These are phyloP conservation scores for Boletus huronensis DNA, from an alignment of 768 basidiomycete genomes.

Conservation along the genomic window DNA sequence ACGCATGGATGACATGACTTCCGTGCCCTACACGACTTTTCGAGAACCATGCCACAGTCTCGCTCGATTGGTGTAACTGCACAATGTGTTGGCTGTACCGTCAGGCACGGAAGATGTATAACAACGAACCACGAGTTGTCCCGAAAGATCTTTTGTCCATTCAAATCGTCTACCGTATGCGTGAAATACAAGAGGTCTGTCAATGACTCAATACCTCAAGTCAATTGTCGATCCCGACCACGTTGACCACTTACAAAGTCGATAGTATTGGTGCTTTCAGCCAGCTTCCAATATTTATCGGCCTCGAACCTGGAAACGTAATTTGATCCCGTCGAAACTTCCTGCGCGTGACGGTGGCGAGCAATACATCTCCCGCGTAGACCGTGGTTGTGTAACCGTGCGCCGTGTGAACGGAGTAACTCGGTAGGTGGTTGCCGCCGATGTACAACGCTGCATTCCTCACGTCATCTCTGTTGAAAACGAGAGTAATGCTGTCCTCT, in stretches of 20 bases:
- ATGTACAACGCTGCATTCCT: conserved; percentile 6
- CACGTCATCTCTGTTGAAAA: conserved; percentile 16
- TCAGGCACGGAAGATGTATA: not conserved
- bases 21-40: not conserved
- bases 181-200: conserved; percentile 12
- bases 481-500: not conserved
- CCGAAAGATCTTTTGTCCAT: conserved; percentile 1
- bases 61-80: conserved; percentile 11
- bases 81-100: not conserved
- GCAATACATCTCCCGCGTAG: not conserved
- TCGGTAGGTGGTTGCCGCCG: not conserved
- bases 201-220: not conserved
- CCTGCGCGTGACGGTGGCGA: conserved; percentile 16
- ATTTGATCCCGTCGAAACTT: conserved; percentile 10
- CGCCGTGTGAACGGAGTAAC: conserved; percentile 13
- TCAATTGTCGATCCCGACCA: not conserved
- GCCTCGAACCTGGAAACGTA: conserved; percentile 5
- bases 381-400: conserved; percentile 2
- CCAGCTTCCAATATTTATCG: conserved; percentile 14
- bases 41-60: conserved; percentile 15
- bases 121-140: conserved; percentile 16
- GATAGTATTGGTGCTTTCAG: conserved; percentile 6
- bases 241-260: conserved; percentile 10
- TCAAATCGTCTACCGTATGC: conserved; percentile 10
- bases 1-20: not conserved